These are phyloP conservation scores for Candida parachauliodes DNA, from an alignment of 805 yeast genomes.

Conservation along the genomic window DNA sequence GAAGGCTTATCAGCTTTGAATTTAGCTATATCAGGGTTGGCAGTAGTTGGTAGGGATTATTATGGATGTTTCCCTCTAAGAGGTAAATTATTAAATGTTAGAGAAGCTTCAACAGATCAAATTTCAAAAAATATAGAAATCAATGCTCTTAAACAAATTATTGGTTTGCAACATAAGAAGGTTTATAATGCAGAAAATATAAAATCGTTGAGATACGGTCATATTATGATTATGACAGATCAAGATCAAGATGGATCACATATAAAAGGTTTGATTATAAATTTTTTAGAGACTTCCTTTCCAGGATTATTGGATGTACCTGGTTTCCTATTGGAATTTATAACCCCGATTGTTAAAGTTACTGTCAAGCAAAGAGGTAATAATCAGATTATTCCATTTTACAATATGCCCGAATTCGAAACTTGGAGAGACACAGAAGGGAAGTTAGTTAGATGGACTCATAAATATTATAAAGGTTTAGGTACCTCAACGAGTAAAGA, in stretches of 20 bases:
- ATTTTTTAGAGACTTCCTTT: slow-evolving; percentile 88
- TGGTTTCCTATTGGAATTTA: slow-evolving; percentile 88
- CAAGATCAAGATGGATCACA: slow-evolving; percentile 99
- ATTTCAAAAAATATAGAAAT: slow-evolving; percentile 90
- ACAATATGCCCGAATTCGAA: slow-evolving; percentile 94
- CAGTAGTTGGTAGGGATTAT: slow-evolving; percentile 91
- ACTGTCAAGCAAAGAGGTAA: slow-evolving; percentile 61
- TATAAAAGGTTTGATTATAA: slow-evolving; percentile 91
- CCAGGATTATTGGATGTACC: slow-evolving; percentile 91
- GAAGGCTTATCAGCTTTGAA: slow-evolving; percentile 97
- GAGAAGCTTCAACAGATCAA: slow-evolving; percentile 97
- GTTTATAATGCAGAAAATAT: slow-evolving; percentile 60
- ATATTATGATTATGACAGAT: slow-evolving; percentile 98
- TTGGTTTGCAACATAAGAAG: slow-evolving; percentile 93
- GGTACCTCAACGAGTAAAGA: slow-evolving; percentile 89
- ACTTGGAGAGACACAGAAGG: slow-evolving; percentile 89
- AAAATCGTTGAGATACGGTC: slow-evolving; percentile 84
- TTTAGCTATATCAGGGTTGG: slow-evolving; percentile 87
- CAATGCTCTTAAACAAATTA: slow-evolving; percentile 90
- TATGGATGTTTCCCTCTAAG: slow-evolving; percentile 95
- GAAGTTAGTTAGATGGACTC: slow-evolving; percentile 70
- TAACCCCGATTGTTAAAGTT: slow-evolving; percentile 94
- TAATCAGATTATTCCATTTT: slow-evolving; percentile 65
- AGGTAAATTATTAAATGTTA: slow-evolving; percentile 91
- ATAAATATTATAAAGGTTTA: slow-evolving; percentile 96